These are phyloP conservation scores for Sporothrix mexicana DNA, from an alignment of 2,329 filamentous ascomycete genomes.

Conservation along the genomic window DNA sequence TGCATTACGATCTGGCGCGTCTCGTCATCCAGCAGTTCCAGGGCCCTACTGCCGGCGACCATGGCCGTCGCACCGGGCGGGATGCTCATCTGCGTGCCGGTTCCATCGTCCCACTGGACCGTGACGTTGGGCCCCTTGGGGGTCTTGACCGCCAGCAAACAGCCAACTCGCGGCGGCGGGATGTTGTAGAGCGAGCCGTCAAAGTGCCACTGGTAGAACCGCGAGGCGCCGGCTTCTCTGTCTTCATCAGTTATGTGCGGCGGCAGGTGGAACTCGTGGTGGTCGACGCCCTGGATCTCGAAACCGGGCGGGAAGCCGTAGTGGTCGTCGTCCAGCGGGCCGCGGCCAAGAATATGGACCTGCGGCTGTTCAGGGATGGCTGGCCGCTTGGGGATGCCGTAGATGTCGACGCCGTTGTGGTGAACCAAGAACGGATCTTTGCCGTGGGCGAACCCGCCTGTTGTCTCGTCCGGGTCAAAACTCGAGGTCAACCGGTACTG, in stretches of 20 bases:
- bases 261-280: conserved; percentile 47
- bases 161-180: conserved; percentile 46
- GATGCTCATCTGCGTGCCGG: conserved; percentile 44
- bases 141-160: conserved; percentile 45
- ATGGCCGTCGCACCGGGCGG: conserved; percentile 46
- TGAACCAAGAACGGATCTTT: conserved; percentile 45
- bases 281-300: conserved; percentile 48
- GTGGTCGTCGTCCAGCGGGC: conserved; percentile 44
- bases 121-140: conserved; percentile 43
- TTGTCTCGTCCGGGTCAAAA: conserved; percentile 47
- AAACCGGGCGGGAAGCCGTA: conserved; percentile 48
- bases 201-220: conserved; percentile 49
- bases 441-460: conserved; percentile 48
- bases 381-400: conserved; percentile 44
- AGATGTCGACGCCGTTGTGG: conserved; percentile 46
- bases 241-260: conserved; percentile 46
- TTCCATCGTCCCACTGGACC: conserved; percentile 46
- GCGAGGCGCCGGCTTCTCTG: conserved; percentile 44
- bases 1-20: conserved; percentile 41
- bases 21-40: conserved; percentile 42
- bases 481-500: conserved; percentile 46
- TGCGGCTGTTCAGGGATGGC: conserved; percentile 47
- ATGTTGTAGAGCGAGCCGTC: conserved; percentile 46
- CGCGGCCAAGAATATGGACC: conserved; percentile 48
- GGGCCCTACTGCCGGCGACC: conserved; percentile 40